Conservation (phyloP, 805 yeast genomes). For the Candida yuanshanica region DNA sequence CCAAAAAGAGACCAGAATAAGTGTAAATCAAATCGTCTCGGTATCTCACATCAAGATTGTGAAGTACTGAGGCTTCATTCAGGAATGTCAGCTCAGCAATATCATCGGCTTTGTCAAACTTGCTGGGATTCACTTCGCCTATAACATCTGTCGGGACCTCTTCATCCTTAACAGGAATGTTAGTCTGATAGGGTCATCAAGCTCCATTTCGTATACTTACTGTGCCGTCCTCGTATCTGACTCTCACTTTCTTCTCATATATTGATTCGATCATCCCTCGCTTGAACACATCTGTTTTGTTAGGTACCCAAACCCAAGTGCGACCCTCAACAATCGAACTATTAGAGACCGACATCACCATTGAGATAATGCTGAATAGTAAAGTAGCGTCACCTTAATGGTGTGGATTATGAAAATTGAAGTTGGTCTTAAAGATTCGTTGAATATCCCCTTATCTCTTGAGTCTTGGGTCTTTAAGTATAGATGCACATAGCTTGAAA, state of each 20-base stretch:
- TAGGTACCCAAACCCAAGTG: conserved; percentile 76
- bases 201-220: conserved; percentile 12
- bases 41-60: conserved; percentile 76
- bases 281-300: conserved; percentile 46
- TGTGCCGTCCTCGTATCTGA: conserved; percentile 34
- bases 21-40: conserved; percentile 79
- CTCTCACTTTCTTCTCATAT: conserved; percentile 30
- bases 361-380: no score
- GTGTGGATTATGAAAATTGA: no score
- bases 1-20: conserved; percentile 90
- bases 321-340: conserved; percentile 6
- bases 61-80: conserved; percentile 92
- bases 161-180: conserved; percentile 16
- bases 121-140: conserved; percentile 78
- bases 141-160: conserved; percentile 39
- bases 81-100: conserved; percentile 94
- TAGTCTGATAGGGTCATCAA: conserved; percentile 1
- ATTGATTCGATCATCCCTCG: conserved; percentile 53
- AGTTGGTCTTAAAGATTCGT: no score
- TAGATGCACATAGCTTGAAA: background rate
- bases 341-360: background rate
- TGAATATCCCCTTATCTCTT: no score
- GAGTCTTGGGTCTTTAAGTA: background rate
- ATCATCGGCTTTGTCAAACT: conserved; percentile 86
- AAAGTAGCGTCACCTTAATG: no score